Evolutionary conservation across 495 filamentous ascomycete species (phyloP).

Genomic region (Penicillium arizonense): DNA sequence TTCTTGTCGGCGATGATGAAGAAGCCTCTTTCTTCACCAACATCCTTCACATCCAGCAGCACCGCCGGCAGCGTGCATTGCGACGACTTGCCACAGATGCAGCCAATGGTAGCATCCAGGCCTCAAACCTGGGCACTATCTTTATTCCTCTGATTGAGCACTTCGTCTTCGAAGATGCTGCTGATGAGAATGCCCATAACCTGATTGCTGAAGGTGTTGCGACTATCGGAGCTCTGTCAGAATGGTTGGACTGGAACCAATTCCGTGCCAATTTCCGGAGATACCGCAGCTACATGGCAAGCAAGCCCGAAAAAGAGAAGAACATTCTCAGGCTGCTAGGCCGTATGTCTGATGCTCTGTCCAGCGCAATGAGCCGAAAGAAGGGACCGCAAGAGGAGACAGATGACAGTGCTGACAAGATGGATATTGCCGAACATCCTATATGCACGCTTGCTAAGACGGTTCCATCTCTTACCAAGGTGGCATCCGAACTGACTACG

Average conservation of each 20-base stretch:
- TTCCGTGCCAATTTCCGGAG: slow-evolving; percentile 78
- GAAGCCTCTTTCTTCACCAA: slow-evolving; percentile 94
- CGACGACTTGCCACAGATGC: slow-evolving; percentile 70
- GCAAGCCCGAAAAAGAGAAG: slow-evolving; percentile 81
- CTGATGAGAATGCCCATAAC: slow-evolving; percentile 77
- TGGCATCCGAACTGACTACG: slow-evolving; percentile 69
- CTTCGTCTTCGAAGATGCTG: slow-evolving; percentile 79
- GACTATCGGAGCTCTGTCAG: slow-evolving; percentile 69
- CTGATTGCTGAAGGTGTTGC: slow-evolving; percentile 76
- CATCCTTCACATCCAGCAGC: slow-evolving; percentile 85
- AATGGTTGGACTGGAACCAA: slow-evolving; percentile 86
- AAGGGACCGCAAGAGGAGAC: slow-evolving; percentile 29
- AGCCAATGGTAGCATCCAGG: slow-evolving; percentile 57
- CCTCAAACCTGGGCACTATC: slow-evolving; percentile 77
- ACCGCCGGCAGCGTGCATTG: slow-evolving; percentile 80
- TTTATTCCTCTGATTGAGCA: slow-evolving; percentile 92
- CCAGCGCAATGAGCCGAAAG: slow-evolving; percentile 47
- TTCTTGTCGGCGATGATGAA: slow-evolving; percentile 76
- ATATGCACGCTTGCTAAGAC: slow-evolving; percentile 57
- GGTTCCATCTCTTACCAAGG: slow-evolving; percentile 66
- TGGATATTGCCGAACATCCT: slow-evolving; percentile 26
- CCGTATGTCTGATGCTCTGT: slow-evolving; percentile 73
- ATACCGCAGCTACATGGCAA: slow-evolving; percentile 74
- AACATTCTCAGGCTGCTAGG: slow-evolving; percentile 80
- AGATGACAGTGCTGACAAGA: slow-evolving; percentile 31